Evolutionary conservation across 805 yeast species (phyloP), one percentile per base, ranked within the genome.

Genomic region (Kluyveromyces wickerhamii): DNA sequence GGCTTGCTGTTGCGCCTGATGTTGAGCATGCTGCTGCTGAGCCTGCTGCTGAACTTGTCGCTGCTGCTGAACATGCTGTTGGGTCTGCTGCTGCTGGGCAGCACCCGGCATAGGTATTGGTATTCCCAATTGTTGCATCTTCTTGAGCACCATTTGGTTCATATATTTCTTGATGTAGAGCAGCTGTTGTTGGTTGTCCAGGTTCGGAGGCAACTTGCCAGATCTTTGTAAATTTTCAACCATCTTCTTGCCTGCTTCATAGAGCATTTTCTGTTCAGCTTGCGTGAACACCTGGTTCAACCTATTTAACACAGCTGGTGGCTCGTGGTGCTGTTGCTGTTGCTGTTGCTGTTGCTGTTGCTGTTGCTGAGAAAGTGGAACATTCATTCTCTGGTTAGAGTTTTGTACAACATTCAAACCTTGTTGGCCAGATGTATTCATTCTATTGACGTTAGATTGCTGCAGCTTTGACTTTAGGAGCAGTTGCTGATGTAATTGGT

Each of bases 401-500:
- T 38, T 33, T 10, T 20, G 31, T 5, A 20, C 14, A n/a, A n/a
- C 21, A n/a, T 14, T 18, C 12, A 8, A n/a, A 9, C 20, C 13
- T 18, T 16, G 31, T 17, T 28, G 31, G 12, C 17, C 31, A 28
- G 19, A 11, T 16, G 31, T 18, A n/a, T 30, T 20, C 33, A 30
- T 30, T 13, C 33, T 65, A 66, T 45, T 62, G 66, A 29, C 61
- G 49, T 47, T 52, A 30, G 49, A 36, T 34, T 69, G 73, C 40
- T 68, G 72, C 39, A 69, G 66, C 38, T 71, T 66, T 18, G 71
- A 47, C 44, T 66, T 50, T 49, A 65, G 54, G 7, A 77, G 66
- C 38, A 77, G 53, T 45, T 76, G 84, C 39, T 74, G 63, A 54
- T 80, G 88, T 33, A 79, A 62, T 30, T 72, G 69, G 54, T 85